phyloP scores from a whole-genome alignment of 306 rosid species.

The Cicer yamashitae region DNA sequence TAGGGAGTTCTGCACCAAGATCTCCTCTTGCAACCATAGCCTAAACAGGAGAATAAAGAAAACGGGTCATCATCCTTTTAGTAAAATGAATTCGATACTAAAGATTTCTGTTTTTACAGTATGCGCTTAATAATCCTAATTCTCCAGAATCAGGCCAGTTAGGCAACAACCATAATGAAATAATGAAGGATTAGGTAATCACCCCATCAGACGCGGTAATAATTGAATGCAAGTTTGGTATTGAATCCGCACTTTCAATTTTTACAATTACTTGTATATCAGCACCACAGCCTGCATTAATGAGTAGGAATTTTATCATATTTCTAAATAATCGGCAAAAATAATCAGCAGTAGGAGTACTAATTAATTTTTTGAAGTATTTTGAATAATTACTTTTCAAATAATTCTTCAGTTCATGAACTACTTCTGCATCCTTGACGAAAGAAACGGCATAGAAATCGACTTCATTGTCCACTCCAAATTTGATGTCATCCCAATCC shows the following conservation, averaged over 20 bases:
- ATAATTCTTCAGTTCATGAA: constrained; percentile 90
- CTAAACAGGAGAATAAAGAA: constrained; percentile 40
- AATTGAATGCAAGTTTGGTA: constrained; percentile 93
- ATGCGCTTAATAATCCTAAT: constrained; percentile 8
- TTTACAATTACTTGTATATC: constrained; percentile 96
- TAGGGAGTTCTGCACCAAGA: constrained; percentile 58
- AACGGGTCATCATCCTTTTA: constrained; percentile 27
- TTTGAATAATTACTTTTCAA: constrained; percentile 63
- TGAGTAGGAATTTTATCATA: constrained; percentile 35
- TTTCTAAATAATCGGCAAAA: constrained; percentile 12
- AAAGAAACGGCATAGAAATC: constrained; percentile 99
- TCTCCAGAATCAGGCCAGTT: constrained; percentile 3
- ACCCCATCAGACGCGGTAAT: constrained; percentile 64
- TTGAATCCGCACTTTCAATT: constrained; percentile 97
- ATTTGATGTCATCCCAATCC: constrained; percentile 99
- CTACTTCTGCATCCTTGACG: constrained; percentile 94
- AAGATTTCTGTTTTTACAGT: constrained; percentile 29
- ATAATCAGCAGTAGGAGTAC: not conserved
- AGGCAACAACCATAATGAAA: constrained; percentile 5
- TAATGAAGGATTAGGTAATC: constrained; percentile 37
- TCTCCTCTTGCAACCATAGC: constrained; percentile 63
- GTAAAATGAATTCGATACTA: constrained; percentile 22
- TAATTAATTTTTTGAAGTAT: not conserved
- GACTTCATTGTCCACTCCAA: constrained; percentile 94
- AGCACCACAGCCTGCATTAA: constrained; percentile 71